These are phyloP conservation scores for Neonectria hederae DNA, from an alignment of 2,329 filamentous ascomycete species.

Conservation along the genomic window DNA sequence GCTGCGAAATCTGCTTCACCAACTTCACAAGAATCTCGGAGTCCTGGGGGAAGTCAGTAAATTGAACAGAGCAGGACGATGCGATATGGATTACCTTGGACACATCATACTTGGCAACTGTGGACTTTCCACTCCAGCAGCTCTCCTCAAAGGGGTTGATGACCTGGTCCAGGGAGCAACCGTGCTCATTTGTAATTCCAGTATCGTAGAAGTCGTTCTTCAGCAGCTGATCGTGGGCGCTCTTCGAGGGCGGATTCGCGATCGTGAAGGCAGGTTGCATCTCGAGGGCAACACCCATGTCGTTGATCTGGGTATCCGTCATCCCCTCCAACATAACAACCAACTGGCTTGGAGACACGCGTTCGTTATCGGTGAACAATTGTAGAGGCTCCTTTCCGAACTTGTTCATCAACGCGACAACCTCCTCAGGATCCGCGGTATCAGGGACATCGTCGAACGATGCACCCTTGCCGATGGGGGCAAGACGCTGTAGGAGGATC, in stretches of 20 bases:
- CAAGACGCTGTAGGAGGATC: conserved; percentile 67
- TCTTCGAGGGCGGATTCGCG: conserved; percentile 54
- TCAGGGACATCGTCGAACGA: conserved; percentile 58
- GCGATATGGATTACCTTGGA: conserved; percentile 49
- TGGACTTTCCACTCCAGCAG: conserved; percentile 57
- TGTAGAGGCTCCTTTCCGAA: conserved; percentile 64
- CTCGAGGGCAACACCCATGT: conserved; percentile 51
- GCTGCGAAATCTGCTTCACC: conserved; percentile 54
- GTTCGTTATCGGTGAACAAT: conserved; percentile 57
- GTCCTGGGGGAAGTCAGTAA: conserved; percentile 48
- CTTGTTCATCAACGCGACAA: conserved; percentile 65
- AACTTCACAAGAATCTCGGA: conserved; percentile 55
- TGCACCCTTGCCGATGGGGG: conserved; percentile 57
- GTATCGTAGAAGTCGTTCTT: conserved; percentile 53
- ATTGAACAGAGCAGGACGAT: background rate
- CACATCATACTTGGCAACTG: conserved; percentile 56
- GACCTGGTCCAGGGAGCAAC: conserved; percentile 52
- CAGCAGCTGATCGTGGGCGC: conserved; percentile 55
- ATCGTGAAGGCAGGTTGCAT: conserved; percentile 59
- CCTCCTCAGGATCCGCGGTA: conserved; percentile 54
- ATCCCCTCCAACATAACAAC: conserved; percentile 68
- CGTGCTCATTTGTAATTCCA: conserved; percentile 48
- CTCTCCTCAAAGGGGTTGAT: conserved; percentile 54
- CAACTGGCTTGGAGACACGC: conserved; percentile 60
- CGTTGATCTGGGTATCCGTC: conserved; percentile 56